Evolutionary conservation across 2,329 filamentous ascomycete genomes (phyloP), one percentile per base, ranked within the genome.

Genomic region (Ophiostoma quercus): DNA sequence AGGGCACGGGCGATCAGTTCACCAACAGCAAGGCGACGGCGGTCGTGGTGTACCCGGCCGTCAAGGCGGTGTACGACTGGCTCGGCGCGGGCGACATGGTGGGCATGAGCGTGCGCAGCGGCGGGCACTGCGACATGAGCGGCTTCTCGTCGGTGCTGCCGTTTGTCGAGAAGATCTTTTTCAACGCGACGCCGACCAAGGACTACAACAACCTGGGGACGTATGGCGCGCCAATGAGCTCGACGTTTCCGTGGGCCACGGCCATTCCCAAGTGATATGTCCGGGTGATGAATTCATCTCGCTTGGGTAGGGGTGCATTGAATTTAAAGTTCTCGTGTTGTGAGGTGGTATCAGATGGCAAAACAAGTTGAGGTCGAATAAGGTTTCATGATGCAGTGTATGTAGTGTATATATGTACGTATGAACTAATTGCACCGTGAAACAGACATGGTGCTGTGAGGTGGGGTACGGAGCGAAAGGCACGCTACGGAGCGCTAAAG

Each of bases 11-110:
- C 6, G 82, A 84, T 73, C 78, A 79, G 71, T 84, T 82, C 74
- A 81, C 79, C 5, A 83, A 84, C 72, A 81, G 79, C 60, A 83
- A 84, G 76, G 82, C 79, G 12, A 84, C 82, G 0, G 79, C 82
- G 1, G 79, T 83, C 16, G 80, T 83, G 65, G 83, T 84, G 8
- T 85, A 83, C 71, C 83, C 83, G 67, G 82, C 81, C 5, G 84
- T 80, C 2, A 83, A 82, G 72, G 76, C 80, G n/a, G 82, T 86
- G 39, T 87, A 85, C 74, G 81, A 85, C 76, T 84, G 83, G 71
- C 77, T 85, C 2, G 85, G 84, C 14, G 83, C 78, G 0, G 78
- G 82, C 0, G 83, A 85, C 71, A 80, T 82, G 74, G 80, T 84
- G 41, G 82, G 77, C 41, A 81, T 84, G 77, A 80, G 79, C 51